phyloP scores from a whole-genome alignment of 2,329 filamentous ascomycete genomes.

The Onygenales sp. region DNA sequence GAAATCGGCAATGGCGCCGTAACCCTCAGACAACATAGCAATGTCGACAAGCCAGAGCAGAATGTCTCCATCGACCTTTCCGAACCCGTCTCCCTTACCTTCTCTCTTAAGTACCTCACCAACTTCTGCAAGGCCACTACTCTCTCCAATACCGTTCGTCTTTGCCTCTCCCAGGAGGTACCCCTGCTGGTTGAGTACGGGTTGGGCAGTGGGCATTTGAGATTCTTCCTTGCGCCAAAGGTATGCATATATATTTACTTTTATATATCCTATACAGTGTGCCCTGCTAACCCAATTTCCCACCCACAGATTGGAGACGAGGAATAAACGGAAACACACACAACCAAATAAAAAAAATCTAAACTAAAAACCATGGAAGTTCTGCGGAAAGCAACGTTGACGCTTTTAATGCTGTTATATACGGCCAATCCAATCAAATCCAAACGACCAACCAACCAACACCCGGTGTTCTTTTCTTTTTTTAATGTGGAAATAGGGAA shows the following conservation, averaged over 20 bases:
- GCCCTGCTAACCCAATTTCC: constrained; percentile 26
- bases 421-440: neutral
- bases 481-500: neutral
- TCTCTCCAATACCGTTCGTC: constrained; percentile 71
- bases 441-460: neutral
- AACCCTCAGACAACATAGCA: constrained; percentile 77
- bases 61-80: constrained; percentile 83
- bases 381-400: neutral
- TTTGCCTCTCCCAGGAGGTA: constrained; percentile 92
- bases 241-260: constrained; percentile 40
- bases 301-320: constrained; percentile 53
- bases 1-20: constrained; percentile 95
- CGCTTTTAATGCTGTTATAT: neutral
- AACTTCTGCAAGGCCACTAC: constrained; percentile 99
- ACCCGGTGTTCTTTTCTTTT: neutral
- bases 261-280: neutral
- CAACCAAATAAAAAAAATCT: too few species aligned
- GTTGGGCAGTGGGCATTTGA: constrained; percentile 76
- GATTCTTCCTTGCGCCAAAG: constrained; percentile 98
- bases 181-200: constrained; percentile 90
- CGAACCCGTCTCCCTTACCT: constrained; percentile 88
- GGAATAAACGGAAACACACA: constrained; percentile 25
- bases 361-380: neutral
- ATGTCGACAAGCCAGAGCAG: constrained; percentile 77
- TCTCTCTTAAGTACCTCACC: constrained; percentile 98